Evolutionary conservation across 148 eudicot genomes (phyloP), one percentile per base, ranked within the genome.

Genomic region (Arctostaphylos glauca): DNA sequence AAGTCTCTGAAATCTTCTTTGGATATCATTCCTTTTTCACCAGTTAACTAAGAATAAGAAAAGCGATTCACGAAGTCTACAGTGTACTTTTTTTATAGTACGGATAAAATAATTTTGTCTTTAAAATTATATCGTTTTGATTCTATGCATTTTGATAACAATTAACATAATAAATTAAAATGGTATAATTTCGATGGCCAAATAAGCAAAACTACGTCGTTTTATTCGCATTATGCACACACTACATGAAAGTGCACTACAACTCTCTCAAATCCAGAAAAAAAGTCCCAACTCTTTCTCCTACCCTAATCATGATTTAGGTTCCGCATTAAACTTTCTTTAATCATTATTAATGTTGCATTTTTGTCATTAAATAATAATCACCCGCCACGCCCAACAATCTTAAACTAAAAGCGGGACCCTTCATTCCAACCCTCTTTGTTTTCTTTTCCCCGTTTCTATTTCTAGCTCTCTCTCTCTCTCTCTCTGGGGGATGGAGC

Each of bases 391-490:
- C 12, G 76, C 78, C 54, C 55, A 79, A 84, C 86, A 86, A 84
- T 62, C 50, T 76, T 80, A 86, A 82, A 44, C 86, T 44, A 53
- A 62, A 55, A 18, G 14, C 49, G 56, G 90, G 84, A 9, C 89
- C 90, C 87, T 83, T 84, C 56, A 56, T 78, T 78, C 77, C 55
- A 14, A n/a, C 71, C 43, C 58, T 73, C 44, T 81, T 23, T n/a
- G 49, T 59, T 81, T 55, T 75, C 47, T 60, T 68, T 44, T 58
- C 74, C 79, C 70, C 38, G 21, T 15, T 74, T 13, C 44, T 19
- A 19, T 25, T 70, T 46, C 50, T 53, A 46, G 43, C 19, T 64
- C 70, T 23, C 3, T 38, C 2, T 62, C 68, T 25, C 64, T 59
- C 64, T 59, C 62, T 58, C 66, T 6, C 70, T 21, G 9, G n/a